A percentile compares a stretch with the other conserved stretches of the same genome.
Conservation (phyloP, 2,329 filamentous ascomycete genomes). For the Aciculosporium take region DNA sequence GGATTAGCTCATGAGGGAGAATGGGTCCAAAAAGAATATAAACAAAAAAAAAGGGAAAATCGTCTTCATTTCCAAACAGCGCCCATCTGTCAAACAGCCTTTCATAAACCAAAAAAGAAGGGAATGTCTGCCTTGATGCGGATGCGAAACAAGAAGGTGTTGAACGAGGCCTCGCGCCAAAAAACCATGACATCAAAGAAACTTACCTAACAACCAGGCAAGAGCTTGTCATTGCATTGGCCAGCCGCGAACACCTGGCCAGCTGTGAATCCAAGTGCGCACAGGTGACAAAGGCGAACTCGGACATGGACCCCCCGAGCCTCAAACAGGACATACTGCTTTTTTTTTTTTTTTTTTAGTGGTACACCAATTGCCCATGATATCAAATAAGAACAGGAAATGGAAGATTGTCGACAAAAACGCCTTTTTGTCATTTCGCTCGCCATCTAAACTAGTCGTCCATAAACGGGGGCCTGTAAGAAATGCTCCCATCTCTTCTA, state of each 20-base stretch:
- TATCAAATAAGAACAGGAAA: background rate
- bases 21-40: background rate
- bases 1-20: background rate
- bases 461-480: background rate
- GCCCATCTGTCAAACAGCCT: background rate
- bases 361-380: too few species aligned
- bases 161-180: background rate
- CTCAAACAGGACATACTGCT: background rate
- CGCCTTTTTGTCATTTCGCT: background rate
- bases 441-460: background rate
- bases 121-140: background rate
- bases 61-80: background rate
- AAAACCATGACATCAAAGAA: background rate
- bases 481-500: background rate
- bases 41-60: background rate
- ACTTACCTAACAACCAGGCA: background rate
- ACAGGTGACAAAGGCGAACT: conserved; percentile 1
- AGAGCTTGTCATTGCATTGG: background rate
- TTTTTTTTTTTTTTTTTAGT: too few species aligned
- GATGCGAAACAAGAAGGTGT: background rate
- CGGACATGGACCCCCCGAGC: background rate
- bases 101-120: background rate
- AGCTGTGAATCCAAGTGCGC: conserved; percentile 1
- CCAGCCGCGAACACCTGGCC: background rate
- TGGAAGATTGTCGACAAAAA: background rate